Percentiles rank a stretch among this genome's conserved stretches.
These are phyloP conservation scores for Tetrahymena malaccensis DNA, from an alignment of 73 alveolate species.

Conservation along the genomic window DNA sequence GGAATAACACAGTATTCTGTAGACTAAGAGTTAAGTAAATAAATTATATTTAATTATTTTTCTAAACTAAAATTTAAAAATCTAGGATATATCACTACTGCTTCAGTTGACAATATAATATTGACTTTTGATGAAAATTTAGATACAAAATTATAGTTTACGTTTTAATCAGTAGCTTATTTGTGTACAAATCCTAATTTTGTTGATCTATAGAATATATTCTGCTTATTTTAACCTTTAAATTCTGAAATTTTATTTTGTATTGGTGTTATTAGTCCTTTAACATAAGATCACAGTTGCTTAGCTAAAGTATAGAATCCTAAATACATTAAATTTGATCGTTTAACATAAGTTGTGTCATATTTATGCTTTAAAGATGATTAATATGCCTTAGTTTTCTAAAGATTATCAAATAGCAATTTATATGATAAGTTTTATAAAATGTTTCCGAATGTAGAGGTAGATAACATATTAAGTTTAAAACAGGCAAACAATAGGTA, in stretches of 20 bases:
- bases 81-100: background rate
- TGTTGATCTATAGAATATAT: background rate
- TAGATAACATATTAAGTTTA: background rate
- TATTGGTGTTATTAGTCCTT: background rate
- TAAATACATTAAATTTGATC: background rate
- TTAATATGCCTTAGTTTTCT: background rate
- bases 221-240: background rate
- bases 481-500: background rate
- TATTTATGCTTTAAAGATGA: background rate
- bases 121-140: background rate
- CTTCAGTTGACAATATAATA: background rate
- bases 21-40: background rate
- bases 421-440: background rate
- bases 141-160: too few relatives aligned
- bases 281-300: background rate
- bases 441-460: background rate
- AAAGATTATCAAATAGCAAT: background rate
- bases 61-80: too few relatives aligned
- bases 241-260: background rate
- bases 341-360: background rate
- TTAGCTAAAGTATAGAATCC: background rate
- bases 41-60: too few relatives aligned
- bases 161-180: background rate
- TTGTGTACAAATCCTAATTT: background rate
- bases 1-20: background rate